These are phyloP conservation scores for Jatropha multifida DNA, from an alignment of 441 rosid species.

Conservation along the genomic window DNA sequence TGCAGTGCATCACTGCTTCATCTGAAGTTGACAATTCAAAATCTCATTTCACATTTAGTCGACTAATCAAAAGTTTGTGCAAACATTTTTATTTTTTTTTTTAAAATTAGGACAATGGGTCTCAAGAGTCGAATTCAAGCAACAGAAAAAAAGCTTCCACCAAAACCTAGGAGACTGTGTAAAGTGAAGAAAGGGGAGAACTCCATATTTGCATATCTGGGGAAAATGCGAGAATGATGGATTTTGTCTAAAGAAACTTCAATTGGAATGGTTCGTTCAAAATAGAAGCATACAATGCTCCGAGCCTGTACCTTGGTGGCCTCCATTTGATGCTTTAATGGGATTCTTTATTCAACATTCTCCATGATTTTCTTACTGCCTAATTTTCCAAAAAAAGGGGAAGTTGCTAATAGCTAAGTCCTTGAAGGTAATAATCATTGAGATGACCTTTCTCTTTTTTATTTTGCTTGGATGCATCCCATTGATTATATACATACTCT, in stretches of 20 bases:
- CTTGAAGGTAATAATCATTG: neutral
- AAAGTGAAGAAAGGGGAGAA: neutral
- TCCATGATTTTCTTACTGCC: neutral
- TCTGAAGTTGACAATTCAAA: neutral
- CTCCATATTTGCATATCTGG: neutral
- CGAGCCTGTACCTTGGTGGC: constrained; percentile 15
- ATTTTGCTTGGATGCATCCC: constrained; percentile 2
- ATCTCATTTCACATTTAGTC: neutral
- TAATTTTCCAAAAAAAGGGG: neutral
- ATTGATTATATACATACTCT: neutral
- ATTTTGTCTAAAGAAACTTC: neutral
- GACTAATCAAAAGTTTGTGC: neutral
- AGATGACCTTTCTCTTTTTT: neutral
- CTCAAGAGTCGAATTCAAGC: no score
- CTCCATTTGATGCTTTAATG: neutral
- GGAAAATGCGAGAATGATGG: neutral
- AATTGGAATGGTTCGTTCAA: neutral
- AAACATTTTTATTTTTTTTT: no score
- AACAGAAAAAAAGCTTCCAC: neutral
- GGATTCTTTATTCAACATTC: neutral
- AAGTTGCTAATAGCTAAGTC: neutral
- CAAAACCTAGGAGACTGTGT: constrained; percentile 23
- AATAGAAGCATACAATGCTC: constrained; percentile 9
- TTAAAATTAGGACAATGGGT: no score
- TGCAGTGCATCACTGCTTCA: neutral